Base-by-base conservation (phyloP, 1,284 basidiomycete species). In the Fomitopsis schrenkii region DNA sequence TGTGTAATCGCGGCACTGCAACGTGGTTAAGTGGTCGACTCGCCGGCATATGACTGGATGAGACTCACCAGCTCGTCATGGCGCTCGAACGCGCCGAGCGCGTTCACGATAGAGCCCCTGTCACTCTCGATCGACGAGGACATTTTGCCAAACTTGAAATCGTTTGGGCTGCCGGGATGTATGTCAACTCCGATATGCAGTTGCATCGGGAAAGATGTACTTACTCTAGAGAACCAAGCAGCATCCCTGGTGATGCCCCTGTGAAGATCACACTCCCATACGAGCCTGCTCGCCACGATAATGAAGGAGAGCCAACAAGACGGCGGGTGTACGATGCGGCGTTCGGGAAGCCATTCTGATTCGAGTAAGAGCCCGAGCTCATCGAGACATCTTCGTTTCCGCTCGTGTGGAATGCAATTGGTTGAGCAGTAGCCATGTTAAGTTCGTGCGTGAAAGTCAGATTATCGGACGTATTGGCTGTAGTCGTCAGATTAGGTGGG, bases 1-100 rank as follows among this genome's bases (percentile, higher is more conserved):
- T 1, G 86, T 86, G 75, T 93, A 95, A 71, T 94, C 88, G 61
- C 89, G 86, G 75, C 90, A 92, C 82, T 88, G 59, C 46, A 58
- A 45, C 14, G 44, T 15, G 36, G 60, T 14, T 54, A n/a, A 38
- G 48, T 30, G 56, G 14, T 50, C 9, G 26, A 17, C 7, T 2
- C 45, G 53, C 9, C 8, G 30, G 30, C 30, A 33, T 33, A 33
- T 8, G 30, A 33, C 30, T 0, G 30, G 2, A 57, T 36, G 56
- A n/a, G 48, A 80, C 84, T 76, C 58, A 88, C 87, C 45, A 90
- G 75, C 64, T 91, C 89, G 59, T 86, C 87, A 67, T 91, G 87
- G 55, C 83, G 78, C 67, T 88, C 86, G 62, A 87, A 81, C n/a
- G 84, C 77, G 54, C 82, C 83, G 67, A 88, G 79, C 5, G 88